Percentiles rank a stretch among this genome's conserved stretches.
Conservation (phyloP, 768 basidiomycete species). For the Mycena galopus region DNA sequence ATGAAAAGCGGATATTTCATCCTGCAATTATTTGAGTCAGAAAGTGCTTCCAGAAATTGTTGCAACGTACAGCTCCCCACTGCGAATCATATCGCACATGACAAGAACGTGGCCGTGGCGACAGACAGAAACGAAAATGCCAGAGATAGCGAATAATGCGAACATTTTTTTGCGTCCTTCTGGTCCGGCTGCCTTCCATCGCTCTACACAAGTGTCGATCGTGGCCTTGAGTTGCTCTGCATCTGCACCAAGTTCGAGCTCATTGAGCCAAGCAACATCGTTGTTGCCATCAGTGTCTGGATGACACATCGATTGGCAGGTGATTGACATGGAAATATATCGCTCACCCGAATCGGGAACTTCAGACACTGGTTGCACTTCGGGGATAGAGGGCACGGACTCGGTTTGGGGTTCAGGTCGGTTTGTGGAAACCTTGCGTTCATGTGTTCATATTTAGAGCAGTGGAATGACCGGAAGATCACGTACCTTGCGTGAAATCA, state of each 20-base stretch:
- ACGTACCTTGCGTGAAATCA: no score
- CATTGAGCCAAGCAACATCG: constrained; percentile 14
- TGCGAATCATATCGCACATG: constrained; percentile 44
- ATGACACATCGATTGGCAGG: no score
- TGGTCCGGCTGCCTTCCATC: background rate
- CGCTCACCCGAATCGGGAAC: no score
- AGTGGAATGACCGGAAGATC: no score
- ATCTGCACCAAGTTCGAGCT: background rate
- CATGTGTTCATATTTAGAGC: no score
- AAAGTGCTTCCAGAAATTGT: background rate
- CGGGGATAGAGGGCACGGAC: no score
- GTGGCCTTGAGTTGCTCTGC: background rate
- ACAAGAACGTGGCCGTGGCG: constrained; percentile 44
- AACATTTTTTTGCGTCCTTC: constrained; percentile 41
- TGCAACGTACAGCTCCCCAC: constrained; percentile 44
- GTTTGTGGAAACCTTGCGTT: no score
- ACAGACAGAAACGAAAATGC: constrained; percentile 45
- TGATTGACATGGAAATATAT: no score
- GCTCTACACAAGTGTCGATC: constrained; percentile 7
- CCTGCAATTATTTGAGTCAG: constrained; percentile 22
- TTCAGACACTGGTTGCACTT: no score
- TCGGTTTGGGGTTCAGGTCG: no score
- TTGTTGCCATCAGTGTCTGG: background rate
- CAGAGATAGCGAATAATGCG: constrained; percentile 39
- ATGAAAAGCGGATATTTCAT: constrained; percentile 46